phyloP scores from a whole-genome alignment of 192 early-diverging fungal species.

The Linnemannia zychae region DNA sequence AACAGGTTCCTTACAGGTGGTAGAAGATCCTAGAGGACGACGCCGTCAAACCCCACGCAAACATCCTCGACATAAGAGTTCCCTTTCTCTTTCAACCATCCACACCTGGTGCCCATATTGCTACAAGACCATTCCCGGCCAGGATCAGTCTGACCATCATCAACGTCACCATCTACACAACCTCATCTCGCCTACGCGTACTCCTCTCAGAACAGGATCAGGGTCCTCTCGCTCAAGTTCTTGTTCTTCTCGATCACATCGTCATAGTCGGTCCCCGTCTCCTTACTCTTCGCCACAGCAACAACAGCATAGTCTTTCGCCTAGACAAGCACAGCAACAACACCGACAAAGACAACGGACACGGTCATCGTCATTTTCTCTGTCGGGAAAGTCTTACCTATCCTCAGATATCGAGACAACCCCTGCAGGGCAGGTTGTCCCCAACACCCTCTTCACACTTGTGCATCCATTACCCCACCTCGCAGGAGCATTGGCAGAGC shows the following conservation, averaged over 20 bases:
- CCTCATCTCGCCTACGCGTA: constrained; percentile 16
- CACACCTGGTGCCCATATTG: constrained; percentile 43
- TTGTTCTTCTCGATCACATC: neutral
- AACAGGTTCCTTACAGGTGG: neutral
- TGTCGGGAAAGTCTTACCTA: neutral
- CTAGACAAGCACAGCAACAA: neutral
- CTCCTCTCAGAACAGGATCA: constrained; percentile 11
- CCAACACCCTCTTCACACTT: constrained; percentile 23
- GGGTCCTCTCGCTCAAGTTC: constrained; percentile 11
- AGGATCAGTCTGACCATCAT: constrained; percentile 5
- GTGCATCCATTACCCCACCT: constrained; percentile 28
- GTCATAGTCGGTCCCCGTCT: neutral
- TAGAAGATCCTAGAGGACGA: neutral
- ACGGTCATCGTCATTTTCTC: neutral
- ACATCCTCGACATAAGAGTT: neutral
- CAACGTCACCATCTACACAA: constrained; percentile 4
- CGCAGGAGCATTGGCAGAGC: neutral
- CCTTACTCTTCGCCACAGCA: neutral
- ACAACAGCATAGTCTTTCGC: neutral
- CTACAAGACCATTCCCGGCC: constrained; percentile 5
- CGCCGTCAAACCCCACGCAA: neutral
- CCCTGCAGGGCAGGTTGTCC: neutral
- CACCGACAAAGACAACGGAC: neutral
- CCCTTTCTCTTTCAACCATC: constrained; percentile 22
- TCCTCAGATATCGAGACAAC: constrained; percentile 14